Evolutionary conservation across 2,329 filamentous ascomycete species (phyloP).

Genomic region (Seiridium unicorne): DNA sequence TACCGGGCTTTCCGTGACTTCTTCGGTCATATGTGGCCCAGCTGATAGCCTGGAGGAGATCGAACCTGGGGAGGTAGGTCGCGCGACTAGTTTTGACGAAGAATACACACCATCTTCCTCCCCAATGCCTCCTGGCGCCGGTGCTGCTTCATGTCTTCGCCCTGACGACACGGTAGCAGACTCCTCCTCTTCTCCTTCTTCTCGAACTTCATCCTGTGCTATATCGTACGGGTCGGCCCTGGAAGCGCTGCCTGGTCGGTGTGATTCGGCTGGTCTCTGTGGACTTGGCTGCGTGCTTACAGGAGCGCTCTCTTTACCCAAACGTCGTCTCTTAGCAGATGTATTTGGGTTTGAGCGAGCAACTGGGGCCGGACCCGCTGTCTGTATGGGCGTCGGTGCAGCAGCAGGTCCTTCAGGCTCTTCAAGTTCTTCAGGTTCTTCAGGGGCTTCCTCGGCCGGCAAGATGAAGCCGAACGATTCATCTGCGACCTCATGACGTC

Average conservation of each 20-base stretch:
- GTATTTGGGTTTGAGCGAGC: constrained; percentile 43
- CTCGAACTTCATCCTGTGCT: not conserved
- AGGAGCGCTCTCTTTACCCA: constrained; percentile 22
- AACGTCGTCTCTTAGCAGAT: constrained; percentile 44
- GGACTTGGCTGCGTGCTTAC: constrained; percentile 15
- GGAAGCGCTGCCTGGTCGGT: constrained; percentile 11
- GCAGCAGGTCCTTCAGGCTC: not conserved
- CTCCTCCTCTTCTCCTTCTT: not conserved
- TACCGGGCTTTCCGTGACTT: constrained; percentile 52
- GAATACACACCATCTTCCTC: constrained; percentile 16
- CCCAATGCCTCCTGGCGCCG: constrained; percentile 9
- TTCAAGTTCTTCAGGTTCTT: constrained; percentile 11
- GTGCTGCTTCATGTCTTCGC: constrained; percentile 3
- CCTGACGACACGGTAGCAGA: not conserved
- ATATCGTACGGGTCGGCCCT: constrained; percentile 16
- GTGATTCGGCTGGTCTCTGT: constrained; percentile 11
- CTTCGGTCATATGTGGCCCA: constrained; percentile 29
- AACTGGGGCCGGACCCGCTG: constrained; percentile 19
- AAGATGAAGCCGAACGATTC: constrained; percentile 57
- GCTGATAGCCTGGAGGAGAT: constrained; percentile 15
- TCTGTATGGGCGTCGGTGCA: constrained; percentile 6
- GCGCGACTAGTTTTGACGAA: constrained; percentile 14
- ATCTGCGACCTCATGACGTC: constrained; percentile 59
- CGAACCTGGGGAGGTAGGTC: constrained; percentile 15
- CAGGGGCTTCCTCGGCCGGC: constrained; percentile 26